These are phyloP conservation scores for Caloboletus firmus DNA, from an alignment of 1,284 basidiomycete species.

Conservation along the genomic window DNA sequence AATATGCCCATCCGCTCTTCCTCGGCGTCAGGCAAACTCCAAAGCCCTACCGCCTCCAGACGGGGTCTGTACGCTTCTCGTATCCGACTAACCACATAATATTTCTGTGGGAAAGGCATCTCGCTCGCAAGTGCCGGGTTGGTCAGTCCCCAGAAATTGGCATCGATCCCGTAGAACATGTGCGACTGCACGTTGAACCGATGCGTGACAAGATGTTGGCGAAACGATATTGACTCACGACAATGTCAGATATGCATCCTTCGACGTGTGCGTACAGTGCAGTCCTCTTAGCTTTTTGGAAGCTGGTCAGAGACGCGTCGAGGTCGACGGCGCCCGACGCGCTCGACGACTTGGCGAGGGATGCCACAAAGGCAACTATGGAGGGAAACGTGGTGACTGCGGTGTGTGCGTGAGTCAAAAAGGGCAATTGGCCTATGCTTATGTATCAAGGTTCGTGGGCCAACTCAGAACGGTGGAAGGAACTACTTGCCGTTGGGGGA, in stretches of 20 bases:
- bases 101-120: conserved; percentile 66
- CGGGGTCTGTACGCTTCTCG: conserved; percentile 55
- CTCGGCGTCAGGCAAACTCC: conserved; percentile 51
- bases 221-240: conserved; percentile 48
- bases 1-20: conserved; percentile 40
- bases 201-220: conserved; percentile 2
- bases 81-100: conserved; percentile 67
- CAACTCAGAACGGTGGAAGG: neutral
- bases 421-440: conserved; percentile 67
- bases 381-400: conserved; percentile 53
- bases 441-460: conserved; percentile 4
- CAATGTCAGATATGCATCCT: conserved; percentile 64
- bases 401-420: conserved; percentile 56
- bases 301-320: conserved; percentile 45
- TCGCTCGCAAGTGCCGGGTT: conserved; percentile 53
- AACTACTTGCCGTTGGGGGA: conserved; percentile 66
- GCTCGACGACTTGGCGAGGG: conserved; percentile 38
- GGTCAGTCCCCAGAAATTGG: conserved; percentile 62
- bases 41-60: conserved; percentile 62
- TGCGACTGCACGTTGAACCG: conserved; percentile 43
- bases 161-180: conserved; percentile 57
- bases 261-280: conserved; percentile 68
- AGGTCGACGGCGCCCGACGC: conserved; percentile 36
- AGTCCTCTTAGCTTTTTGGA: conserved; percentile 51
- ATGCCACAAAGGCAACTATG: conserved; percentile 62